These are phyloP conservation scores for Fusarium verrucosum DNA, from an alignment of 2,329 filamentous ascomycete species.

Conservation along the genomic window DNA sequence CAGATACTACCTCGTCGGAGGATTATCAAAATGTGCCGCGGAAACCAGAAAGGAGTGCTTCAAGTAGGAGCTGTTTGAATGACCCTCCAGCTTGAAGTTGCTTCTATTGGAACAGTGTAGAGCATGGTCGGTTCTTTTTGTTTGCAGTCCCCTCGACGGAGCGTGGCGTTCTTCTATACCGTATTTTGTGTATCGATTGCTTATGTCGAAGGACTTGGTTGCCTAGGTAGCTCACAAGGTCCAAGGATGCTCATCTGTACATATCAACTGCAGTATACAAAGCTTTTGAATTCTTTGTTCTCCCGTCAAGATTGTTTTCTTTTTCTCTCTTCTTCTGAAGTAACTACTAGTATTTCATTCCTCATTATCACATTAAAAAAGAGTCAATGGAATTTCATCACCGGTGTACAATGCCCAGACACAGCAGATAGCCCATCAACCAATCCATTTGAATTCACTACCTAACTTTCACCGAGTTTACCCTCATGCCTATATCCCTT, in stretches of 20 bases:
- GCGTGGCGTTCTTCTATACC: constrained; percentile 32
- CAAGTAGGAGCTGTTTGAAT: background rate
- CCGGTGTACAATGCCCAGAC: background rate
- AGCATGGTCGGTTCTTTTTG: constrained; percentile 10
- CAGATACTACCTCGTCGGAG: constrained; percentile 22
- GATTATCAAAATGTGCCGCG: background rate
- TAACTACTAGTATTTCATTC: background rate
- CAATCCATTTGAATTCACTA: constrained; percentile 40
- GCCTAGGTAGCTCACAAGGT: background rate
- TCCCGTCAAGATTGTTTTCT: background rate
- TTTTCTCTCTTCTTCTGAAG: no score
- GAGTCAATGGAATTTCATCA: background rate
- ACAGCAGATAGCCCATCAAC: constrained; percentile 26
- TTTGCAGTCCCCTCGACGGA: constrained; percentile 25
- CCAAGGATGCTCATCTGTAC: constrained; percentile 8
- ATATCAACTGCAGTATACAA: constrained; percentile 29
- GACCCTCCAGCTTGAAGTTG: background rate
- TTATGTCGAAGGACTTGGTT: constrained; percentile 6
- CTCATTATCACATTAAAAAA: background rate
- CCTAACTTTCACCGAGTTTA: constrained; percentile 40
- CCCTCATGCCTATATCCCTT: constrained; percentile 41
- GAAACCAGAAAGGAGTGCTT: constrained; percentile 10
- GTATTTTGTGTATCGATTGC: constrained; percentile 20
- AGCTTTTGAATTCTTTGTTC: background rate
- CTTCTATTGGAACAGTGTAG: constrained; percentile 1